Conservation (phyloP, 2,329 filamentous ascomycete species). For the Blastomyces parvus region DNA sequence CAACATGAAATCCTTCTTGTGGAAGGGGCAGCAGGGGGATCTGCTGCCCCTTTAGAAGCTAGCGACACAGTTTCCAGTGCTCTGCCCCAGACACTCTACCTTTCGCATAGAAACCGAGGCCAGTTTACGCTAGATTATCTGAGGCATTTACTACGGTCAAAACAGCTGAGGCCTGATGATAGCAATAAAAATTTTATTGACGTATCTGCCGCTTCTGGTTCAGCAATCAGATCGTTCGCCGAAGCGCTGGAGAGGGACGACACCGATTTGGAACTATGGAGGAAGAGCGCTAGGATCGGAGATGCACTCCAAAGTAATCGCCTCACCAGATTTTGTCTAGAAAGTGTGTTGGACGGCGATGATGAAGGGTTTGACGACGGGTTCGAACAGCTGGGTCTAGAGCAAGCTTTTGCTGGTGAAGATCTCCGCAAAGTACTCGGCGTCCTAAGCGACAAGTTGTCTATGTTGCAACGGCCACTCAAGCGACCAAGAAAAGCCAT, state of each 20-base stretch:
- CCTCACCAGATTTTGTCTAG: conserved; percentile 52
- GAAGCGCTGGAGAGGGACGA: conserved; percentile 57
- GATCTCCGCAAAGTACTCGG: conserved; percentile 42
- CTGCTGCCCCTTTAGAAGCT: conserved; percentile 46
- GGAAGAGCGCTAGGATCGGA: conserved; percentile 50
- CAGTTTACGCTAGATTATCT: conserved; percentile 78
- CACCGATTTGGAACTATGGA: conserved; percentile 55
- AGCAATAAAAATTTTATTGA: conserved; percentile 18
- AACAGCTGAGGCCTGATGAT: conserved; percentile 9
- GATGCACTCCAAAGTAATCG: conserved; percentile 49
- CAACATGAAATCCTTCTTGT: conserved; percentile 40
- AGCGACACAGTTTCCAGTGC: conserved; percentile 69
- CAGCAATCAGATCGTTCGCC: conserved; percentile 47
- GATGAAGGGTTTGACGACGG: conserved; percentile 47
- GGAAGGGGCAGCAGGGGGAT: conserved; percentile 21
- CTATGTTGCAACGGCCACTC: conserved; percentile 43
- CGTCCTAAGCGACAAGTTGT: conserved; percentile 47
- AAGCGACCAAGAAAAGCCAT: conserved; percentile 44
- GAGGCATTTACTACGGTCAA: conserved; percentile 40
- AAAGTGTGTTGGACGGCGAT: conserved; percentile 54
- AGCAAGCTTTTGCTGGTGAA: conserved; percentile 46
- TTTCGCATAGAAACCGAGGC: conserved; percentile 91
- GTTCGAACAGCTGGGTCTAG: conserved; percentile 49
- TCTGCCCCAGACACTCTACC: conserved; percentile 77
- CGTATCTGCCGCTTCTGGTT: conserved; percentile 30